Base-by-base conservation (phyloP, 805 yeast genomes). In the Kodamaea hsintzibuensis region DNA sequence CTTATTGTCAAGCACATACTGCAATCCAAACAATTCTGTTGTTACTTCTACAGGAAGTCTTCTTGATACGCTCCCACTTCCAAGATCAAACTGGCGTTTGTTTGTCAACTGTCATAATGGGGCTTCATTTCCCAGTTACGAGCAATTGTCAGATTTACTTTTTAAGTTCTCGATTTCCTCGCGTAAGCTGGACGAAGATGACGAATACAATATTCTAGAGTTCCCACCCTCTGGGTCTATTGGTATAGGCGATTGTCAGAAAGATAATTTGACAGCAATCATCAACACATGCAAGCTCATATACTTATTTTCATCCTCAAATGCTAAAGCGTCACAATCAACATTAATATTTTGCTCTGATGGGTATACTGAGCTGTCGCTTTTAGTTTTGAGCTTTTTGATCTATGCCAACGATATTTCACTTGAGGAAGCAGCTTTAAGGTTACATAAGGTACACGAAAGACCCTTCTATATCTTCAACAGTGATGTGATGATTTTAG, bases 331-430 rank as follows among this genome's bases (percentile, higher is more conserved):
- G 18, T 64, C 60, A 2, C 55, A 74, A 49, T 78, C 82, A 2
- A 72, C 84, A 0, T 75, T 92, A 55, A 73, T 92, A 8, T 86
- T 84, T 65, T 91, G 97, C 63, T 82, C 89, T 1, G 97, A 93
- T 70, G 98, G 98, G 0, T 93, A 92, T 68, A 90, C 97, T 0
- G 97, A 91, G 64, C 87, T 92, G 50, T 84, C 96, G 4, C 76
- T 93, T n/a, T 69, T 92, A 40, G 81, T 83, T 0, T 72, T 90
- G 37, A 81, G 91, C 53, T 92, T 82, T 61, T 60, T 88, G 54
- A 87, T 93, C 54, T 93, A 86, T 69, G 67, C 89, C 1, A 80
- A 85, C 51, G 83, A 86, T 40, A 63, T 83, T 16, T 59, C 81
- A 0, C 68, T 89, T 10, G 84, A 87, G 25, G 85, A 86, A 40